Evolutionary conservation across 768 basidiomycete species (phyloP), one percentile per base, ranked within the genome.

Genomic region (Leccinum rimulosum): DNA sequence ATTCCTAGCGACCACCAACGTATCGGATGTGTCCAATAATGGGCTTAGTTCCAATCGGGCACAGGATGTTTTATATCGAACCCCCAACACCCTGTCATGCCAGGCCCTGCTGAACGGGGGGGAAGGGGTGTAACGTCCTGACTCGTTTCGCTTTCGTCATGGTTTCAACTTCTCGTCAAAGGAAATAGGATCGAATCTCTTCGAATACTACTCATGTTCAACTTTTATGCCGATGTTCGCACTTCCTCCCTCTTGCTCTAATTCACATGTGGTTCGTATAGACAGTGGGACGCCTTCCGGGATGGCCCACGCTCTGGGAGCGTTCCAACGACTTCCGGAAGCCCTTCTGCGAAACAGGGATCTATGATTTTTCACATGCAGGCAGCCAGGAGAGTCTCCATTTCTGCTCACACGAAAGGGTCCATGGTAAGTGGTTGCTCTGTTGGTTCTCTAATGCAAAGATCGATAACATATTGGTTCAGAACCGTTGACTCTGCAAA

Each of bases 391-490:
- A 17, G 35, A 50, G 30, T 52, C 36, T 50, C 31, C 47, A 31
- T 52, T 55, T 40, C 27, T 57, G 36, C 36, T 27, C 62, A 57
- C 52, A 38, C 40, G 38, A 43, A 19, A 55, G n/a, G 55, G 60
- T 45, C 9, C n/a, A 19, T 22, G 11, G 49, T 58, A 50, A 58
- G 56, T 45, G 49, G 12, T 47, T 65, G 17, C 61, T 54, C 52
- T 56, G 28, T 36, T 28, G 28, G 31, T 47, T 60, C 40, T 59
- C 59, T 49, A 40, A 40, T 50, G 35, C 59, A 55, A 52, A 50
- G 51, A 65, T 62, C 57, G 60, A 61, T 62, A 54, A 50, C 55
- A 31, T 50, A 50, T 48, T 48, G 33, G 43, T 48, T 47, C 50
- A 45, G 17, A 60, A 56, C 43, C 59, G n/a, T 10, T 3, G 38